Evolutionary conservation across 2,329 filamentous ascomycete species (phyloP).

Genomic region (Fusarium beomiforme): DNA sequence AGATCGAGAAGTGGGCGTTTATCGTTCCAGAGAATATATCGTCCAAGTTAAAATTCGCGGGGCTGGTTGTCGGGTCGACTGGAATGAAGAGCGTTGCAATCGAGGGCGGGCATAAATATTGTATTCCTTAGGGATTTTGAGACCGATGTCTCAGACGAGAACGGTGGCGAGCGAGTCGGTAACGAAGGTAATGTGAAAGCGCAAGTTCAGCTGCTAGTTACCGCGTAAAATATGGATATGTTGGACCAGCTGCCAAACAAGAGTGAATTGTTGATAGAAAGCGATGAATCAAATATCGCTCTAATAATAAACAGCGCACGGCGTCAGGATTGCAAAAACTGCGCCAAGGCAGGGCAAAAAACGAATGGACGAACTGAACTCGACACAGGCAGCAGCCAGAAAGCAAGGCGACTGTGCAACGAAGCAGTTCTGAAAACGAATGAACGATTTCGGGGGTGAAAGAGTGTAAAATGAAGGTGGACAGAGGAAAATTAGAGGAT

Average conservation of each 20-base stretch:
- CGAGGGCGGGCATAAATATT: constrained; percentile 42
- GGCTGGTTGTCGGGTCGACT: constrained; percentile 32
- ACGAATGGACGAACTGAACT: constrained; percentile 45
- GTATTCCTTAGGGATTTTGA: constrained; percentile 37
- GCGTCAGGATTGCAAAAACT: constrained; percentile 38
- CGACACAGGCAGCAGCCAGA: constrained; percentile 29
- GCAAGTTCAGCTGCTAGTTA: constrained; percentile 17
- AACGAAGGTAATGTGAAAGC: constrained; percentile 17
- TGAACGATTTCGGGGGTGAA: constrained; percentile 22
- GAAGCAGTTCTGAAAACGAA: constrained; percentile 34
- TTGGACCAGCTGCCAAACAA: constrained; percentile 44
- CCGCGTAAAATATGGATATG: constrained; percentile 19
- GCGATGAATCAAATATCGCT: constrained; percentile 22
- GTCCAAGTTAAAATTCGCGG: constrained; percentile 22
- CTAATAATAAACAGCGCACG: constrained; percentile 12
- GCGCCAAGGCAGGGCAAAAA: constrained; percentile 35
- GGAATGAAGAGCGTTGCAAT: constrained; percentile 44
- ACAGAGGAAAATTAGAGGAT: constrained; percentile 12
- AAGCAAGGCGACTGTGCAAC: constrained; percentile 34
- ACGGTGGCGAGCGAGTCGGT: constrained; percentile 4
- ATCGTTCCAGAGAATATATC: constrained; percentile 26
- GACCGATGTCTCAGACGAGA: constrained; percentile 39
- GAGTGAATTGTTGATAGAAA: constrained; percentile 19
- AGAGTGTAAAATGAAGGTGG: constrained; percentile 24
- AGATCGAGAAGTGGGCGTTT: neutral